Evolutionary conservation across 2,329 filamentous ascomycete genomes (phyloP), one percentile per base, ranked within the genome.

Genomic region (Thielaviopsis punctulata): DNA sequence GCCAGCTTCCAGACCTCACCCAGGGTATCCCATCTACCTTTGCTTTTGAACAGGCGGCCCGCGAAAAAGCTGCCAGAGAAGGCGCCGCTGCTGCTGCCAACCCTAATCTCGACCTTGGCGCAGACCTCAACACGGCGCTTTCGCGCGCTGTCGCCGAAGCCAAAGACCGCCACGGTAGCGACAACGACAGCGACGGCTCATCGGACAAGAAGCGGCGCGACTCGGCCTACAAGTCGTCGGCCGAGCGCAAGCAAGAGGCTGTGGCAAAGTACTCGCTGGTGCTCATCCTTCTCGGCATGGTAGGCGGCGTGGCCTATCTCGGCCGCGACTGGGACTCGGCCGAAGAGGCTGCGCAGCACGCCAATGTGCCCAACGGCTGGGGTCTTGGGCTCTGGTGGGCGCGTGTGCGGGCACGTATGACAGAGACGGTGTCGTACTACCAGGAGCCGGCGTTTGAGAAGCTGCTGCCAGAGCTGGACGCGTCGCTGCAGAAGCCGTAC

Each of bases 381-480:
- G 73, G 76, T 2, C 65, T 83, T 1, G 70, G 69, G 2, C 71
- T 84, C 25, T 92, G 92, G 77, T 96, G 85, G 73, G 79, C 80
- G 60, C 85, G 92, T 55, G 80, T 82, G 50, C 80, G 75, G 61
- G 82, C 88, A 51, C 82, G 92, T 51, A 72, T 86, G 60, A 74
- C 73, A 56, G 82, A 86, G 57, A 79, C 87, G 54, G 75, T 92
- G 56, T 84, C 81, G 59, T 96, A 96, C 72, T 98, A 96, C 71
- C 90, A 90, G 59, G 90, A 96, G 61, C 92, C 92, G 2, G 84
- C 89, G 8, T 96, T 96, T 66, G 81, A 87, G 54, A 95, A 95
- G 72, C 76, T 98, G 54, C 75, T 98, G 19, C 92, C 86, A 6
- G 83, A 90, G 58, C 75, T 80, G 41, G 82, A 94, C 58, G 84